phyloP scores from a whole-genome alignment of 2,329 filamentous ascomycete species.

The Paraphaeosphaeria minitans region DNA sequence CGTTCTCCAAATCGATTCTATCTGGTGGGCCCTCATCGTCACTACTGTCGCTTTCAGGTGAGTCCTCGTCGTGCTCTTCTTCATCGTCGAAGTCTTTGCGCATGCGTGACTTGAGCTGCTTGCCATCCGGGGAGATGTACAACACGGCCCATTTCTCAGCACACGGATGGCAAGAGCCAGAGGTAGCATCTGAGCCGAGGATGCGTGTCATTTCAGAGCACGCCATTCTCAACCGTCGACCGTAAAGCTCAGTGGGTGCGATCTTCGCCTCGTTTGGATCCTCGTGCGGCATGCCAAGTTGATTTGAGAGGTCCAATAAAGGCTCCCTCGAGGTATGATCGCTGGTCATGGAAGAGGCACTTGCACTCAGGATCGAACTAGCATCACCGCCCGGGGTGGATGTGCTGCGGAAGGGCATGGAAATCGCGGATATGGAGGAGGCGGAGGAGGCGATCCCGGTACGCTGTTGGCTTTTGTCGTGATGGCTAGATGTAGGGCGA shows the following conservation, averaged over 20 bases:
- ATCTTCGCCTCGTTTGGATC: slow-evolving; percentile 55
- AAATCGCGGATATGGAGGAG: slow-evolving; percentile 56
- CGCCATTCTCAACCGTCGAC: slow-evolving; percentile 64
- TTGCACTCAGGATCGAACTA: slow-evolving; percentile 73
- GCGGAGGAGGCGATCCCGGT: slow-evolving; percentile 54
- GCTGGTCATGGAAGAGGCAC: slow-evolving; percentile 73
- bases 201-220: slow-evolving; percentile 73
- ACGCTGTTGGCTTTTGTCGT: slow-evolving; percentile 53
- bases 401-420: slow-evolving; percentile 57
- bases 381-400: slow-evolving; percentile 63
- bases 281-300: slow-evolving; percentile 17
- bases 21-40: slow-evolving; percentile 52
- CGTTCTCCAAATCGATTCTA: slow-evolving; percentile 69
- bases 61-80: slow-evolving; percentile 66
- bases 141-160: slow-evolving; percentile 83
- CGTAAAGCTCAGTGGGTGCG: slow-evolving; percentile 48
- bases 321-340: slow-evolving; percentile 72
- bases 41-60: slow-evolving; percentile 56
- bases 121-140: slow-evolving; percentile 76
- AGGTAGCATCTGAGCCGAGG: slow-evolving; percentile 67
- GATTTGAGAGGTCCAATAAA: slow-evolving; percentile 55
- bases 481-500: slow-evolving; percentile 64
- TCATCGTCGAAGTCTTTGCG: slow-evolving; percentile 70
- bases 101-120: slow-evolving; percentile 71
- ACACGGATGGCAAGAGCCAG: slow-evolving; percentile 76